These are phyloP conservation scores for Cyathus striatus DNA, from an alignment of 768 basidiomycete species.

Conservation along the genomic window DNA sequence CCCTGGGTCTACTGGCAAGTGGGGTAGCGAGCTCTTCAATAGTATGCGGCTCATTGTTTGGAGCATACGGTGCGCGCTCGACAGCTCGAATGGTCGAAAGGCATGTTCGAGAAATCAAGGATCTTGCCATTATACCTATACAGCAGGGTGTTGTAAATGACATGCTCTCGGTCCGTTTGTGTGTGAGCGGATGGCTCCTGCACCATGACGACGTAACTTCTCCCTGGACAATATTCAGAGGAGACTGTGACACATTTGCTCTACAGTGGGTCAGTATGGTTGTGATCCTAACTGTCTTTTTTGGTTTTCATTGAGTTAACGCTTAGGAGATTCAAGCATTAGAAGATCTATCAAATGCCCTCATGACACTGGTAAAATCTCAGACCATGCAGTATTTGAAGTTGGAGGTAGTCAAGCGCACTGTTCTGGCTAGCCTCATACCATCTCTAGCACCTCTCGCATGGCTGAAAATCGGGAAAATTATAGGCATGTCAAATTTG, in stretches of 20 bases:
- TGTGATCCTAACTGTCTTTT: not conserved
- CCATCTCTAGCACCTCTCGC: conserved; percentile 45
- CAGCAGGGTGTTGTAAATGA: conserved; percentile 27
- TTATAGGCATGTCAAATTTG: conserved; percentile 35
- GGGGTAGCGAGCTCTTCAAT: conserved; percentile 51
- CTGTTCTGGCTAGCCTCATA: conserved; percentile 44
- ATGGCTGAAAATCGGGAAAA: conserved; percentile 45
- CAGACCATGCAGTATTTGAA: conserved; percentile 48
- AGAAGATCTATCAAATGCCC: conserved; percentile 40
- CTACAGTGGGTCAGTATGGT: conserved; percentile 45
- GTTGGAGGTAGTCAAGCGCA: conserved; percentile 42
- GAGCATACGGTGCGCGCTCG: conserved; percentile 47
- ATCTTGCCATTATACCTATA: conserved; percentile 47
- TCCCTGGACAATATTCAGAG: conserved; percentile 48
- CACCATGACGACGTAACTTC: conserved; percentile 38
- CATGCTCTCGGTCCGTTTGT: conserved; percentile 46
- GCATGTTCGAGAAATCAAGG: conserved; percentile 48
- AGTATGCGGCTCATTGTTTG: conserved; percentile 55
- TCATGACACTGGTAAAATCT: conserved; percentile 36
- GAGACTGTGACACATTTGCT: conserved; percentile 50
- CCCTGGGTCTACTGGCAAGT: conserved; percentile 43
- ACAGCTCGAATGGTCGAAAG: conserved; percentile 43
- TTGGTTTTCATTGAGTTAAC: not conserved
- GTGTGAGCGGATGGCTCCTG: conserved; percentile 52
- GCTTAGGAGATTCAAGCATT: conserved; percentile 51